Evolutionary conservation across 1,284 basidiomycete genomes (phyloP).

Genomic region (Cryptococcus sp.): DNA sequence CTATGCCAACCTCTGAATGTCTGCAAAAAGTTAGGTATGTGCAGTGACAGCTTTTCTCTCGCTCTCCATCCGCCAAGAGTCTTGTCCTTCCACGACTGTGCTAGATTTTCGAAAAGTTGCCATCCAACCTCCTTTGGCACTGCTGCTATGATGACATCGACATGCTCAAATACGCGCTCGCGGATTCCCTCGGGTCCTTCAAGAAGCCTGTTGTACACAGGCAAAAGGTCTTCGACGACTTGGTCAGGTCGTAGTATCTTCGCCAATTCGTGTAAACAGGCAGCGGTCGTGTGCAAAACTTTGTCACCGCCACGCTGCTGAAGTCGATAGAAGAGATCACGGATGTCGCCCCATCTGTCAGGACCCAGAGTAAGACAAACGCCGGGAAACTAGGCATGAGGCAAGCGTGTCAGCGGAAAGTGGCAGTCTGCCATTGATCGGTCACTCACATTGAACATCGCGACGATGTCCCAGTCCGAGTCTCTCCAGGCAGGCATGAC

Average conservation of each 20-base stretch:
- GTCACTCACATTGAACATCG: slow-evolving; percentile 74
- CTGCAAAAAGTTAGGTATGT: slow-evolving; percentile 59
- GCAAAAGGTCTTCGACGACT: slow-evolving; percentile 69
- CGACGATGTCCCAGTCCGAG: slow-evolving; percentile 77
- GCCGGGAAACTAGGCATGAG: slow-evolving; percentile 66
- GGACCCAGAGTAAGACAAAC: slow-evolving; percentile 81
- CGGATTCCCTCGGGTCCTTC: slow-evolving; percentile 70
- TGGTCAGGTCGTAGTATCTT: slow-evolving; percentile 75
- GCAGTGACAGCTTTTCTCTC: slow-evolving; percentile 68
- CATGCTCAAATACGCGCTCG: slow-evolving; percentile 60
- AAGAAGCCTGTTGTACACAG: slow-evolving; percentile 67
- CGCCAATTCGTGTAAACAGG: slow-evolving; percentile 86
- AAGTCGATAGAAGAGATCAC: slow-evolving; percentile 68
- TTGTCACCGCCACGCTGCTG: slow-evolving; percentile 57
- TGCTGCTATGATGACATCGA: slow-evolving; percentile 63
- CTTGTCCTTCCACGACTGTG: slow-evolving; percentile 65
- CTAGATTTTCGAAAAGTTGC: slow-evolving; percentile 61
- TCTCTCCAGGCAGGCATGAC: slow-evolving; percentile 42
- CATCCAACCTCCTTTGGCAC: slow-evolving; percentile 60
- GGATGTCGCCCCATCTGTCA: slow-evolving; percentile 74
- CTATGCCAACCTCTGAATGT: slow-evolving; percentile 43
- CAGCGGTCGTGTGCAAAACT: slow-evolving; percentile 60
- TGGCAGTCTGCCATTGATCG: neutral
- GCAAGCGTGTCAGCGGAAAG: neutral
- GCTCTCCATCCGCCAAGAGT: slow-evolving; percentile 78